Base-by-base conservation (phyloP, 2,329 filamentous ascomycete species). In the Colletotrichum salicis region DNA sequence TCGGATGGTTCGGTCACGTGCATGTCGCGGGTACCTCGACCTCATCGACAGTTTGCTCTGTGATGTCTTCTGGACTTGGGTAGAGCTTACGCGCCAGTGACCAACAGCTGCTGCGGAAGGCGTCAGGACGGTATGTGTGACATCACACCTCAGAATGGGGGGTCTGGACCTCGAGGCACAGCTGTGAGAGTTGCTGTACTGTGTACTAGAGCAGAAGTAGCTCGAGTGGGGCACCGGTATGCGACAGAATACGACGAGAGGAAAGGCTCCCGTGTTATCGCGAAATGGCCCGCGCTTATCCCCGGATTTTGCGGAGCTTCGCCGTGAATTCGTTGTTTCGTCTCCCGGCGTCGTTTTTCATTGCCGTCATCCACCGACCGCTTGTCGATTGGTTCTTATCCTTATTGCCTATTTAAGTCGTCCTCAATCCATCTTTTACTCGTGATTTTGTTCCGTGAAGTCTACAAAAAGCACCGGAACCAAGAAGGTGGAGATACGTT, bases 341-440 rank as follows among this genome's bases (percentile, higher is more conserved):
- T 48, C 8, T 22, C 41, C 41, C 41, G 19, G 41, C 41, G 7
- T n/a, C 19, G 19, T 48, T 48, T 22, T 22, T 15, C 5, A 19
- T 19, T 8, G 3, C 37, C 19, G 5, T 41, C 19, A 10, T 41
- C 37, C 37, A 19, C 19, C 13, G 4, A 41, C 19, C 37, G 19
- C 3, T 22, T 7, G 1, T 10, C 41, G 7, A 48, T 48, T 6
- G 1, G 1, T 1, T 7, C 19, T 41, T 41, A 6, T 19, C 6
- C 8, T 19, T 3, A 7, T 3, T 7, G 5, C 8, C 6, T 7
- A 41, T 7, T 22, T 48, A 8, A n/a, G 0, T 1, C 19, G 6
- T 10, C 10, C 7, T 22, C 1, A n/a, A 22, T 41, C 8, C 4
- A 8, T 48, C 41, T 48, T 48, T 48, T 48, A 8, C 6, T 3